Percentiles rank a stretch among this genome's conserved stretches.
phyloP scores from a whole-genome alignment of 2,329 filamentous ascomycete species.

The Colletotrichum magnum region DNA sequence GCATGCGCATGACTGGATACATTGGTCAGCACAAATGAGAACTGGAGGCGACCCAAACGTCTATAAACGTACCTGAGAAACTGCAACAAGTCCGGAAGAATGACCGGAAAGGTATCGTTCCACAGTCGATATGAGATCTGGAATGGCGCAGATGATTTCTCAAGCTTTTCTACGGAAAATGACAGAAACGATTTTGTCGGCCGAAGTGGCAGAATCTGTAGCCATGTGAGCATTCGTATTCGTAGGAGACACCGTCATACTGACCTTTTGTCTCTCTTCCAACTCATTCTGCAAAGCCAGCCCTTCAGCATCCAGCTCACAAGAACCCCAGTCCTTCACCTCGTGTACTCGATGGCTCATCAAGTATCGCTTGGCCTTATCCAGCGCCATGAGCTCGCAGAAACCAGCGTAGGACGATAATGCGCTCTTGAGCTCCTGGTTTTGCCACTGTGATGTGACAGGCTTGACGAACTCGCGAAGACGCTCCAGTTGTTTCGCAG shows the following conservation, averaged over 20 bases:
- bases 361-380: slow-evolving; percentile 86
- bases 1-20: slow-evolving; percentile 83
- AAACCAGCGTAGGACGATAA: slow-evolving; percentile 85
- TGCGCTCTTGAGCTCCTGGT: slow-evolving; percentile 75
- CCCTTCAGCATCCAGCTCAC: slow-evolving; percentile 83
- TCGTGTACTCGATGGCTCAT: slow-evolving; percentile 79
- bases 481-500: slow-evolving; percentile 77
- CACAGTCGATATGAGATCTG: slow-evolving; percentile 85
- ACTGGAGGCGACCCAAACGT: no score
- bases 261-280: slow-evolving; percentile 79
- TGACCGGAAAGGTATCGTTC: slow-evolving; percentile 84
- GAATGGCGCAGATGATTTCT: slow-evolving; percentile 80
- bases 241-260: slow-evolving; percentile 33
- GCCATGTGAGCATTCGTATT: slow-evolving; percentile 8
- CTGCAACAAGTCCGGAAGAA: slow-evolving; percentile 88
- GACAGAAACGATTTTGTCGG: slow-evolving; percentile 93
- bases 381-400: slow-evolving; percentile 83
- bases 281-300: slow-evolving; percentile 83
- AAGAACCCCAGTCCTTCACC: slow-evolving; percentile 85
- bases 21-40: neutral
- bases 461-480: slow-evolving; percentile 86
- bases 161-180: slow-evolving; percentile 90
- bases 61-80: slow-evolving; percentile 74
- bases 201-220: slow-evolving; percentile 80
- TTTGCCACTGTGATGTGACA: slow-evolving; percentile 84